These are phyloP conservation scores for Phytophthora pistaciae DNA, from an alignment of 352 stramenopile genomes.

Conservation along the genomic window DNA sequence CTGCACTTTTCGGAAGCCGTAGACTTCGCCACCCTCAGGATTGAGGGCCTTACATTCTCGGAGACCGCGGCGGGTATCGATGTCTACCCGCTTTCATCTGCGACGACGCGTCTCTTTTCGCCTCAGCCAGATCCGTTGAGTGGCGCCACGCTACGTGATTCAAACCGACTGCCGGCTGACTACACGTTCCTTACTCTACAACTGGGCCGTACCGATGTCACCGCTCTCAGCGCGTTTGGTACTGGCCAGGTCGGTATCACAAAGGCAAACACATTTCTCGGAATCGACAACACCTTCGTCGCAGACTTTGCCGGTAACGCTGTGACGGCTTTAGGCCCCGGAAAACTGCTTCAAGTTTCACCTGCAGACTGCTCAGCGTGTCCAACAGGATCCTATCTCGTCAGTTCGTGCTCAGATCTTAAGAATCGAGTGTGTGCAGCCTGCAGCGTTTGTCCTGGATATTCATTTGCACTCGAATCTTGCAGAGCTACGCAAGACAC, in stretches of 20 bases:
- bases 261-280: conserved; percentile 58
- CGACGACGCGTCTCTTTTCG: conserved; percentile 51
- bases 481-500: conserved; percentile 71
- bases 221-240: conserved; percentile 44
- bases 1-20: conserved; percentile 79
- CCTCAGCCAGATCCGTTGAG: conserved; percentile 59
- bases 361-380: conserved; percentile 66
- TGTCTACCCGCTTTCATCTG: conserved; percentile 46
- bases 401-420: conserved; percentile 69
- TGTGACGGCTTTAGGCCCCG: conserved; percentile 19
- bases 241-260: conserved; percentile 62
- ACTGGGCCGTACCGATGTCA: conserved; percentile 52
- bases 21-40: conserved; percentile 39
- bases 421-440: conserved; percentile 58
- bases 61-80: conserved; percentile 45
- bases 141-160: conserved; percentile 50
- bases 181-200: conserved; percentile 69
- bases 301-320: conserved; percentile 66
- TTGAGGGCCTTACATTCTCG: conserved; percentile 53
- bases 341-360: conserved; percentile 45
- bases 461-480: conserved; percentile 57
- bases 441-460: conserved; percentile 67
- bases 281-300: conserved; percentile 47
- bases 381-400: conserved; percentile 47
- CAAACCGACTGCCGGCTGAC: conserved; percentile 63